phyloP scores from a whole-genome alignment of 1,284 basidiomycete genomes.

The Puccinia coronata region DNA sequence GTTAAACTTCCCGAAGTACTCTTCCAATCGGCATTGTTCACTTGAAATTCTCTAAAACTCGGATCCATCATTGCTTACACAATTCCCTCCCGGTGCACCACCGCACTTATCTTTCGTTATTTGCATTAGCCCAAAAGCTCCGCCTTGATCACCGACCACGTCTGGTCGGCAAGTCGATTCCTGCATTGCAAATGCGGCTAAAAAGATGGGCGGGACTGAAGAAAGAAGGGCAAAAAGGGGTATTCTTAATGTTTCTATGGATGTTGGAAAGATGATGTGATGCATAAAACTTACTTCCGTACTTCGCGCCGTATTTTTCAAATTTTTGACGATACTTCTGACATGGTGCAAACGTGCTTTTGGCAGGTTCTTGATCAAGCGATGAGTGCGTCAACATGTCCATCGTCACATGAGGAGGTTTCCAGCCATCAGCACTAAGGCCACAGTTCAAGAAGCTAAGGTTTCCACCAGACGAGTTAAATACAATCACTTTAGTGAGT shows the following conservation, averaged over 20 bases:
- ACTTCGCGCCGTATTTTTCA: constrained; percentile 31
- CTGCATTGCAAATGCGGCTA: constrained; percentile 82
- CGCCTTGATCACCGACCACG: constrained; percentile 69
- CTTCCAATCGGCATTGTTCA: constrained; percentile 52
- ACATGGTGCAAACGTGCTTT: constrained; percentile 41
- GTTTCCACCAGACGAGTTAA: background rate
- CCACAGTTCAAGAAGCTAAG: constrained; percentile 39
- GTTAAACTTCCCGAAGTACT: no score
- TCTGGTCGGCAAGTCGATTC: constrained; percentile 72
- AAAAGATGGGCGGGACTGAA: constrained; percentile 69
- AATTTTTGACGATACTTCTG: constrained; percentile 28
- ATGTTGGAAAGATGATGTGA: no score
- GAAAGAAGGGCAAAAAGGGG: background rate
- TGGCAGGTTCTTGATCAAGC: constrained; percentile 32
- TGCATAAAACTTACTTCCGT: constrained; percentile 14
- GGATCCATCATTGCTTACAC: constrained; percentile 63
- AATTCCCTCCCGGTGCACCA: constrained; percentile 68
- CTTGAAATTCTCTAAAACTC: constrained; percentile 54
- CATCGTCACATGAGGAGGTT: constrained; percentile 33
- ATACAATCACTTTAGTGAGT: background rate
- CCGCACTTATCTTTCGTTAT: constrained; percentile 76
- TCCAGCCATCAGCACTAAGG: constrained; percentile 28
- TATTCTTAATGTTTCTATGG: no score
- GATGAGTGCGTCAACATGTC: constrained; percentile 17
- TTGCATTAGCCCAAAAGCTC: constrained; percentile 83